Evolutionary conservation across 2,329 filamentous ascomycete species (phyloP), one percentile per base, ranked within the genome.

Genomic region (Paecilomyces dactylethromorphus): DNA sequence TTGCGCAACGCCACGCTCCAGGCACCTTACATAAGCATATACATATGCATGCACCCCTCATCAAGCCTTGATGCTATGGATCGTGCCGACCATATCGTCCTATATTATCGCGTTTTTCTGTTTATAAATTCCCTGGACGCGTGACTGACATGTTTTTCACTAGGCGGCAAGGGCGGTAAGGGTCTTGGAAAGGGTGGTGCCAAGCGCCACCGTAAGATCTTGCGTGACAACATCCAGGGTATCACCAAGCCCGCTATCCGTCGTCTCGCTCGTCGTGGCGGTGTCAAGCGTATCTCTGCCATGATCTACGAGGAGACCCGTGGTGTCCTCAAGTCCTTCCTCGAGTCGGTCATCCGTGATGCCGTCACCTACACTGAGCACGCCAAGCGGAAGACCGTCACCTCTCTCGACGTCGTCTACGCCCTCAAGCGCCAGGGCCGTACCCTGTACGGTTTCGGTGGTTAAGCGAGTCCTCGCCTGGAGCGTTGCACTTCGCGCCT

Each of bases 251-350:
- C 92, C 72, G 92, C 92, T 73, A 97, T 97, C 81, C 89, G 92
- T 74, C 92, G 92, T 95, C 92, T 97, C 78, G 92, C 92, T 67
- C 92, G 92, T 82, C 92, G 92, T 94, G 92, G 92, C 81, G 92
- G 92, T 92, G 92, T 97, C 86, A 97, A 97, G 91, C 92, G 92
- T 96, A 97, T 97, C 75, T 96, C 92, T 74, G 92, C 92, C 78
- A 95, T 90, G 88, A 91, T 91, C 82, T 91, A 91, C 82, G 88
- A 90, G 77, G 87, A 91, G 82, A 91, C 88, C 70, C 88, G 88
- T 74, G 87, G 87, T 84, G 88, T 91, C 71, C 83, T 91, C 71
- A 91, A 91, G 85, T 88, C 87, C 77, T 91, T 91, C 86, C 87
- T 91, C 69, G 88, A 91, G 80, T 84, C 86, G 77, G 88, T 91